phyloP scores from a whole-genome alignment of 169 alveolate genomes.

The Miamiensis avidus region DNA sequence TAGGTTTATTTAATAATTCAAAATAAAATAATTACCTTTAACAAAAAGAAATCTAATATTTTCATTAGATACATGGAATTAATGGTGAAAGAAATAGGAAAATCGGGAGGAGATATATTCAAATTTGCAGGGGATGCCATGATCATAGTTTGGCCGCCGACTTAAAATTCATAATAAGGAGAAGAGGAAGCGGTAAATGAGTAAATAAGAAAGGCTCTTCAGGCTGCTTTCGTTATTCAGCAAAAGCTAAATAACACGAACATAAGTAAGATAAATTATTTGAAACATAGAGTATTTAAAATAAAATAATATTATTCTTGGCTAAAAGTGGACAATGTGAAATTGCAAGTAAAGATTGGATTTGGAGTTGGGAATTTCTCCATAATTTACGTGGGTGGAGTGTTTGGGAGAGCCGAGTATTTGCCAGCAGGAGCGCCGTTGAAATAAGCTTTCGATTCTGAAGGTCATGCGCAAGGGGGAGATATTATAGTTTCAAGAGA shows the following conservation, averaged over 20 bases:
- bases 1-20: constrained; percentile 62
- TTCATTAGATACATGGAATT: constrained; percentile 79
- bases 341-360: constrained; percentile 79
- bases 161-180: neutral
- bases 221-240: constrained; percentile 80
- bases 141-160: constrained; percentile 83
- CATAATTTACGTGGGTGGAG: constrained; percentile 84
- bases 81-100: constrained; percentile 67
- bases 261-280: constrained; percentile 42
- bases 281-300: too few relatives aligned
- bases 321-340: constrained; percentile 53
- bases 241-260: constrained; percentile 66
- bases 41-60: constrained; percentile 56
- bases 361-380: constrained; percentile 83
- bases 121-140: constrained; percentile 85
- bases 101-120: constrained; percentile 85
- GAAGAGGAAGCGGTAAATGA: constrained; percentile 21
- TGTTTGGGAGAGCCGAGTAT: constrained; percentile 84
- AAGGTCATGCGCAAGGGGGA: neutral
- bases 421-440: constrained; percentile 82
- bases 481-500: neutral
- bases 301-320: too few relatives aligned
- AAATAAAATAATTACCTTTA: constrained; percentile 68
- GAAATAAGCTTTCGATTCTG: constrained; percentile 16
- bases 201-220: constrained; percentile 64